Evolutionary conservation across 148 eudicot species (phyloP).

Genomic region (Cornus florida): DNA sequence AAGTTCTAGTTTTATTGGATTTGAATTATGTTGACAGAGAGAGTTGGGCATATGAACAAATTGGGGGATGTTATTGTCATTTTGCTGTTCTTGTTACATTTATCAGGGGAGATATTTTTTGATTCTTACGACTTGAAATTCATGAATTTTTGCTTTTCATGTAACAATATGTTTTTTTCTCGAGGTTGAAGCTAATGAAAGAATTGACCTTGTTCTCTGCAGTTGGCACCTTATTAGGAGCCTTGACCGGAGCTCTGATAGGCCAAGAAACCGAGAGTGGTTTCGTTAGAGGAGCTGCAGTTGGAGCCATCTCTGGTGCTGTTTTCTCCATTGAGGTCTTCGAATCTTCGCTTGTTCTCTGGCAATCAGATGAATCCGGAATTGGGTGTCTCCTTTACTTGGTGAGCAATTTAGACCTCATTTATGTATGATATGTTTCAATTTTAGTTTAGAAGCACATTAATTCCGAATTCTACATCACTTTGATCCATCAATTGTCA

Average conservation of each 20-base stretch:
- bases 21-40: background rate
- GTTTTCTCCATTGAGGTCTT: constrained; percentile 98
- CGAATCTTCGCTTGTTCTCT: constrained; percentile 82
- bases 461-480: background rate
- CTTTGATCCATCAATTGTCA: constrained; percentile 1
- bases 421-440: background rate
- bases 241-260: constrained; percentile 94
- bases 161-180: background rate
- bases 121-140: background rate
- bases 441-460: background rate
- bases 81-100: too few species aligned
- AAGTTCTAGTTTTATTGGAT: background rate
- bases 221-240: constrained; percentile 95
- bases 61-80: background rate
- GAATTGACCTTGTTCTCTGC: constrained; percentile 28
- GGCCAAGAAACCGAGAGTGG: constrained; percentile 99
- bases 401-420: constrained; percentile 37
- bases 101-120: too few species aligned
- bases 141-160: background rate
- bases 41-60: background rate
- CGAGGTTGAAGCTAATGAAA: constrained; percentile 10
- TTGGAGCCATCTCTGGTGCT: constrained; percentile 99
- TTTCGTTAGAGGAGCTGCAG: constrained; percentile 92
- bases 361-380: constrained; percentile 97
- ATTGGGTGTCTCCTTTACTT: constrained; percentile 85